phyloP scores from a whole-genome alignment of 768 basidiomycete species.

The Suillus cothurnatus region DNA sequence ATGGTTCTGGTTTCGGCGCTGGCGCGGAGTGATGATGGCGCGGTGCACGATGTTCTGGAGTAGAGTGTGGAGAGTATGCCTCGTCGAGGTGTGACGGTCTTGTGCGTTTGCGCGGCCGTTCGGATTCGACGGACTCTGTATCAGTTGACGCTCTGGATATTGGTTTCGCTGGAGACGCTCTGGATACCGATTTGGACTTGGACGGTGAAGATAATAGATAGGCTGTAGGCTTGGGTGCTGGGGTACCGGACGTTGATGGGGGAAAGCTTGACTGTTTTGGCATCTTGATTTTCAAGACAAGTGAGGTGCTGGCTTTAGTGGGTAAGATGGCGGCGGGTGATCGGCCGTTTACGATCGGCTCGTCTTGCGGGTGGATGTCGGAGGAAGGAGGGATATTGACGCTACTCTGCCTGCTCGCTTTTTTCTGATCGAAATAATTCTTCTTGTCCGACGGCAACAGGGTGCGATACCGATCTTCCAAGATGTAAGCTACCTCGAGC shows the following conservation, averaged over 20 bases:
- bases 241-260: slow-evolving; percentile 18
- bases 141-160: slow-evolving; percentile 34
- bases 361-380: slow-evolving; percentile 21
- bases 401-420: slow-evolving; percentile 22
- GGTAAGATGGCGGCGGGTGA: slow-evolving; percentile 17
- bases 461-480: slow-evolving; percentile 76
- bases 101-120: slow-evolving; percentile 32
- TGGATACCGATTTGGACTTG: slow-evolving; percentile 1
- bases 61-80: slow-evolving; percentile 27
- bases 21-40: slow-evolving; percentile 12
- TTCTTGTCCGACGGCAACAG: slow-evolving; percentile 69
- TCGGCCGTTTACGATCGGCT: slow-evolving; percentile 11
- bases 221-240: slow-evolving; percentile 16
- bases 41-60: slow-evolving; percentile 22
- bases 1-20: slow-evolving; percentile 29
- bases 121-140: slow-evolving; percentile 29
- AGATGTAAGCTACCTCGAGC: slow-evolving; percentile 62
- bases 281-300: slow-evolving; percentile 38
- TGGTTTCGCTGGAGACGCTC: slow-evolving; percentile 26
- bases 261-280: slow-evolving; percentile 23
- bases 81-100: slow-evolving; percentile 23
- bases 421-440: slow-evolving; percentile 34
- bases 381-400: slow-evolving; percentile 15
- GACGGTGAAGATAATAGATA: slow-evolving; percentile 9
- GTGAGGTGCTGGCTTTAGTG: slow-evolving; percentile 25